These are phyloP conservation scores for Chrysochromulina parva DNA, from an alignment of 78 protist species.

Conservation along the genomic window DNA sequence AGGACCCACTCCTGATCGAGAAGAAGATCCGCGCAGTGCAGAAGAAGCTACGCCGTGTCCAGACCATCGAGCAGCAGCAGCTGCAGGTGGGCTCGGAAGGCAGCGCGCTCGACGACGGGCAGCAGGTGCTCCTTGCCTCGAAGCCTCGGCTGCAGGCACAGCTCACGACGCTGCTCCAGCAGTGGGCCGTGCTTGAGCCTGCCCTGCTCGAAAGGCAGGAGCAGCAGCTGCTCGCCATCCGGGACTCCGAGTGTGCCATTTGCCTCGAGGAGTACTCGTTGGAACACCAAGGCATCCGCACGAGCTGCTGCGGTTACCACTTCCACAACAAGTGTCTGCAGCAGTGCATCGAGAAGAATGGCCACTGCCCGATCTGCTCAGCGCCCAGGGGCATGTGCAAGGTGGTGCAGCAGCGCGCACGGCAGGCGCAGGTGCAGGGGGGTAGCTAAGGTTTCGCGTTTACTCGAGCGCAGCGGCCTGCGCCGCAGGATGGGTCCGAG, in stretches of 20 bases:
- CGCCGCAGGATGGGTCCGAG: too few relatives aligned
- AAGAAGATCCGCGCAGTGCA: slow-evolving; percentile 3
- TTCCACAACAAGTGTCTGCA: not conserved
- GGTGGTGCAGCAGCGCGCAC: not conserved
- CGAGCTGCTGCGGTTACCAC: slow-evolving; percentile 2
- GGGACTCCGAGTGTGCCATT: not conserved
- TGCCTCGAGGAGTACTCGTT: not conserved
- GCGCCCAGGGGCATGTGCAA: not conserved
- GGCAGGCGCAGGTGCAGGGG: too few relatives aligned
- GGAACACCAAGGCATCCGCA: not conserved
- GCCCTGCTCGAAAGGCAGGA: not conserved
- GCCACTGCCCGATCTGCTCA: slow-evolving; percentile 2
- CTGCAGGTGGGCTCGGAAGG: not conserved
- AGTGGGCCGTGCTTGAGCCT: slow-evolving; percentile 21
- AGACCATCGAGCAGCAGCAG: slow-evolving; percentile 1
- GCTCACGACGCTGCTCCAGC: not conserved
- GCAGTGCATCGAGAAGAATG: not conserved
- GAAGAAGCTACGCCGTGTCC: slow-evolving; percentile 5
- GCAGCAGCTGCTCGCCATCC: not conserved
- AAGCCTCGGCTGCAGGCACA: not conserved
- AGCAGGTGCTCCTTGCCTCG: not conserved
- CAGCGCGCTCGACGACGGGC: not conserved
- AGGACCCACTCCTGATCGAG: not conserved
- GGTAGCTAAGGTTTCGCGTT: too few relatives aligned
- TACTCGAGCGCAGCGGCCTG: too few relatives aligned